phyloP scores from a whole-genome alignment of 768 basidiomycete species.

The Suillus cothurnatus region DNA sequence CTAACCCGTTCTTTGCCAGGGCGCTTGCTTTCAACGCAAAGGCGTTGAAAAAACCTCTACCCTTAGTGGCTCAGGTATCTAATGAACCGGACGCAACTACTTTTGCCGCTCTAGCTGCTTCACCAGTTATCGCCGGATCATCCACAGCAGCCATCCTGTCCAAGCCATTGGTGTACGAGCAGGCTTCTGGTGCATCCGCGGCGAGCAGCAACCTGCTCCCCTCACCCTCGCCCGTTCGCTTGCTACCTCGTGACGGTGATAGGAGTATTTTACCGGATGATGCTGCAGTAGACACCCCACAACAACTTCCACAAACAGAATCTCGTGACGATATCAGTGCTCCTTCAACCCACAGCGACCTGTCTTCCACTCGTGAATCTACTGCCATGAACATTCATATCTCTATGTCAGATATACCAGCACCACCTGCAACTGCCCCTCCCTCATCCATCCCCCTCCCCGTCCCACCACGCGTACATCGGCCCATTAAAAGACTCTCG shows the following conservation, averaged over 20 bases:
- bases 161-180: background rate
- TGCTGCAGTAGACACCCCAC: too few relatives aligned
- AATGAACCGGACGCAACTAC: background rate
- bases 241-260: background rate
- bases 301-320: background rate
- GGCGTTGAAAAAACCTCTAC: background rate
- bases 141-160: background rate
- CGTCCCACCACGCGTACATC: slow-evolving; percentile 26
- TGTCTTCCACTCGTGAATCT: background rate
- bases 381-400: background rate
- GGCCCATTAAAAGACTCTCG: slow-evolving; percentile 16
- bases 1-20: background rate
- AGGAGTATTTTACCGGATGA: background rate
- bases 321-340: background rate
- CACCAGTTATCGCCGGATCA: background rate
- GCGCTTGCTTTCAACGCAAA: slow-evolving; percentile 1
- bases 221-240: background rate
- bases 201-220: too few relatives aligned
- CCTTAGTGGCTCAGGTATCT: background rate
- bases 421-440: slow-evolving; percentile 8
- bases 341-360: background rate
- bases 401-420: background rate
- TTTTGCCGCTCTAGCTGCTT: background rate
- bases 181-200: too few relatives aligned
- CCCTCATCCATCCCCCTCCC: slow-evolving; percentile 14